These are phyloP conservation scores for Colletotrichum destructivum DNA, from an alignment of 2,329 filamentous ascomycete genomes.

Conservation along the genomic window DNA sequence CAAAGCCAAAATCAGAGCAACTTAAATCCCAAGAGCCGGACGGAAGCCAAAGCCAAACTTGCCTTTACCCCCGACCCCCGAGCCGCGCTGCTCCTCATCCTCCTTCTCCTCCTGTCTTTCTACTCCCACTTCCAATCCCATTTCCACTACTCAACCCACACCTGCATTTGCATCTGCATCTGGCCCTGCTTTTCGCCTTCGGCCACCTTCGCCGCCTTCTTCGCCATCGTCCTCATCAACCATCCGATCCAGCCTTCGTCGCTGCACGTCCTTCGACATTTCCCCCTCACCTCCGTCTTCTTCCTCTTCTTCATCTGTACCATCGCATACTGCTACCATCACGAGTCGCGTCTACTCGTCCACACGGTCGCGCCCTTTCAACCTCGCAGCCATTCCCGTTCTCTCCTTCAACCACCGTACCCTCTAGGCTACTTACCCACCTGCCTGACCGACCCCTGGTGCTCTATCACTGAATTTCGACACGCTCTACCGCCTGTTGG, in stretches of 20 bases:
- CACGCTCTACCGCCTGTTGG: constrained; percentile 24
- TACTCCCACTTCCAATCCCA: constrained; percentile 23
- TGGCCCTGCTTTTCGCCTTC: constrained; percentile 19
- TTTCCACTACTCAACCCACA: constrained; percentile 22
- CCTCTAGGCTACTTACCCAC: constrained; percentile 7
- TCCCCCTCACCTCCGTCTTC: not conserved
- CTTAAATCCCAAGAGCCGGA: constrained; percentile 4
- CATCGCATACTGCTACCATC: constrained; percentile 1
- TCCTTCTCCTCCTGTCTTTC: constrained; percentile 23
- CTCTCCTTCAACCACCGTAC: constrained; percentile 33
- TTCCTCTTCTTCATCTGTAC: constrained; percentile 16
- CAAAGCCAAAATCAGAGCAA: constrained; percentile 22
- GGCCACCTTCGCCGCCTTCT: constrained; percentile 15
- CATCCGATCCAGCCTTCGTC: constrained; percentile 12
- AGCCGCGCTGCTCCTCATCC: constrained; percentile 25
- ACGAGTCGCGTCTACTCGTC: constrained; percentile 9
- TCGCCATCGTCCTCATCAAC: constrained; percentile 21
- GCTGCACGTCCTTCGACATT: constrained; percentile 21
- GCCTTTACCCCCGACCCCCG: constrained; percentile 25
- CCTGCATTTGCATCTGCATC: constrained; percentile 28
- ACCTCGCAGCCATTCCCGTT: constrained; percentile 14
- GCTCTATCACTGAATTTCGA: constrained; percentile 23
- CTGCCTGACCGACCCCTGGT: not conserved
- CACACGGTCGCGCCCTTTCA: constrained; percentile 5
- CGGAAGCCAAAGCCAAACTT: constrained; percentile 8